phyloP scores from a whole-genome alignment of 83 land plant species.

The Thuja plicata region DNA sequence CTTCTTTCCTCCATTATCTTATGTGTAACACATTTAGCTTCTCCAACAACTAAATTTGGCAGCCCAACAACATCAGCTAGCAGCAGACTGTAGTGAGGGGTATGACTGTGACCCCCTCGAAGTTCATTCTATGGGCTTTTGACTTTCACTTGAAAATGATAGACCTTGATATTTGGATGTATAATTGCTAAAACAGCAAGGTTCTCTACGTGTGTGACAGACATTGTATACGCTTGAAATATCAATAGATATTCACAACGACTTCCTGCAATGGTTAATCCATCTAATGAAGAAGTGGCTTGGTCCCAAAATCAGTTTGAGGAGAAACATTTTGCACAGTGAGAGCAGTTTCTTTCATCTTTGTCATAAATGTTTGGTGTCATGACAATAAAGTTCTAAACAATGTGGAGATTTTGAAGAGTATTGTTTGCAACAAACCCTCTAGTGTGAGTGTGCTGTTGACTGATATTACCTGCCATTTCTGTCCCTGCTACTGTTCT shows the following conservation, averaged over 20 bases:
- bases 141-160: constrained; percentile 63
- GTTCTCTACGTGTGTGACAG: constrained; percentile 75
- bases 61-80: constrained; percentile 72
- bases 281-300: constrained; percentile 94
- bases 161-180: constrained; percentile 74
- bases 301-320: no score
- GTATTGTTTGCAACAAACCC: no score
- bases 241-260: constrained; percentile 90
- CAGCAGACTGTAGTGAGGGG: constrained; percentile 71
- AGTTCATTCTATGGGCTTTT: constrained; percentile 60
- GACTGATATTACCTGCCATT: no score
- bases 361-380: constrained; percentile 99
- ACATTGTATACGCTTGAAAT: constrained; percentile 80
- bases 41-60: constrained; percentile 55
- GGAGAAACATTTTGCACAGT: constrained; percentile 79
- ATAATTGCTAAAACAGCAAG: constrained; percentile 57
- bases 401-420: no score
- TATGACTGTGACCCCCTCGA: constrained; percentile 43
- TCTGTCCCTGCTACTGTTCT: no score
- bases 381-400: no score
- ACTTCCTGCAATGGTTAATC: constrained; percentile 97
- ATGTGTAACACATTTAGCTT: constrained; percentile 52
- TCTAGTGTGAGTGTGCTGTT: no score
- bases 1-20: constrained; percentile 29
- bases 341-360: constrained; percentile 97